phyloP scores from a whole-genome alignment of 805 yeast genomes.

The Candida ficus region DNA sequence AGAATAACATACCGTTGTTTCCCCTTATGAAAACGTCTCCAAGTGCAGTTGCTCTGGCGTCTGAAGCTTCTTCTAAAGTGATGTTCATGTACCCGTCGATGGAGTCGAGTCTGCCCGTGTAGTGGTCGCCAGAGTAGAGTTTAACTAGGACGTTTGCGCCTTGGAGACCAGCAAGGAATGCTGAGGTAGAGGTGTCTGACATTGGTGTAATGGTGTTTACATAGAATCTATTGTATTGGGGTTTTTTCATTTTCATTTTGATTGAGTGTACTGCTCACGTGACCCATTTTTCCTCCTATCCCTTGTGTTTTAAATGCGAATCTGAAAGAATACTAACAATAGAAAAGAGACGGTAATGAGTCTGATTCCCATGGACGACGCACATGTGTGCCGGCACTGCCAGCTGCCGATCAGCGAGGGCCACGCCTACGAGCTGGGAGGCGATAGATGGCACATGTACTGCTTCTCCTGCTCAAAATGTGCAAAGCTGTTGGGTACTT shows the following conservation, averaged over 20 bases:
- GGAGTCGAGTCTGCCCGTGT: slow-evolving; percentile 71
- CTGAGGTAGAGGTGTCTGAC: slow-evolving; percentile 34
- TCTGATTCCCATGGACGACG: no score
- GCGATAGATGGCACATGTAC: slow-evolving; percentile 91
- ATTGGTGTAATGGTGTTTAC: slow-evolving; percentile 4
- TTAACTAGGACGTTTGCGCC: slow-evolving; percentile 80
- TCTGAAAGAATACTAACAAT: no score
- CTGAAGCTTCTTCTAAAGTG: slow-evolving; percentile 74
- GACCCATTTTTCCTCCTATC: no score
- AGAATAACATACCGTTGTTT: slow-evolving; percentile 56
- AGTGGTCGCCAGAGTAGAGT: slow-evolving; percentile 82
- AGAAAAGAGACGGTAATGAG: no score
- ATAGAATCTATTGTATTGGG: background rate
- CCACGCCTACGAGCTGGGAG: slow-evolving; percentile 92
- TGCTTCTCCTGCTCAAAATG: slow-evolving; percentile 92
- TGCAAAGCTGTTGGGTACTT: slow-evolving; percentile 69
- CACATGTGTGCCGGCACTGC: slow-evolving; percentile 30
- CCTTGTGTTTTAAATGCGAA: no score
- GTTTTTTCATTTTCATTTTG: background rate
- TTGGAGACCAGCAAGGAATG: slow-evolving; percentile 71
- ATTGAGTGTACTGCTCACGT: no score
- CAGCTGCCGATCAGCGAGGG: slow-evolving; percentile 68
- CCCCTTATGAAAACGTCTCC: slow-evolving; percentile 87
- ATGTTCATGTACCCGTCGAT: slow-evolving; percentile 98
- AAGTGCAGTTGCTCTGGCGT: slow-evolving; percentile 51